Evolutionary conservation across 2,329 filamentous ascomycete genomes (phyloP).

Genomic region (Torrubiella hemipterigena): DNA sequence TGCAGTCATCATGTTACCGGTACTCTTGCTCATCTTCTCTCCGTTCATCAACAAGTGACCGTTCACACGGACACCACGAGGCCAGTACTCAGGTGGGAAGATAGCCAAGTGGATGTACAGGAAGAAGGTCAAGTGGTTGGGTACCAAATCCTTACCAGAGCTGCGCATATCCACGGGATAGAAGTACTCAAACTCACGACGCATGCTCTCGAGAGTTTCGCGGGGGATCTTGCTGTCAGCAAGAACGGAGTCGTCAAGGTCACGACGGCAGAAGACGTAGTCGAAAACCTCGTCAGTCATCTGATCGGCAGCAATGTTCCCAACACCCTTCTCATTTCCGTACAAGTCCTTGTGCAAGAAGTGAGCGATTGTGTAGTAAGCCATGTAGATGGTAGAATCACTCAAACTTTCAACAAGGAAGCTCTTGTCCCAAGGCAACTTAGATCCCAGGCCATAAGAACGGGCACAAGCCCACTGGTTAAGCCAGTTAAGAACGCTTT

Average conservation of each 20-base stretch:
- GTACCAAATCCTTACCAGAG: conserved; percentile 85
- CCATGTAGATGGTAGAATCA: conserved; percentile 89
- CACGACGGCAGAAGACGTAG: conserved; percentile 74
- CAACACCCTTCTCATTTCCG: conserved; percentile 57
- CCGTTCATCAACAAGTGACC: conserved; percentile 91
- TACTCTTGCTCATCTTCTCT: conserved; percentile 97
- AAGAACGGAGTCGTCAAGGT: conserved; percentile 53
- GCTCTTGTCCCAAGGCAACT: conserved; percentile 83
- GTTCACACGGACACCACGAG: conserved; percentile 72
- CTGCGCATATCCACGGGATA: conserved; percentile 84
- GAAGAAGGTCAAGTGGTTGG: conserved; percentile 92
- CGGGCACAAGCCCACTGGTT: conserved; percentile 92
- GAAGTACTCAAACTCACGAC: conserved; percentile 91
- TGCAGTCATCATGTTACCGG: conserved; percentile 92
- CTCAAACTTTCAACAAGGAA: conserved; percentile 88
- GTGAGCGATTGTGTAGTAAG: conserved; percentile 58
- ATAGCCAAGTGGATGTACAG: conserved; percentile 88
- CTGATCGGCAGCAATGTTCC: conserved; percentile 66
- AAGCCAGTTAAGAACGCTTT: conserved; percentile 81
- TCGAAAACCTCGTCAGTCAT: conserved; percentile 96
- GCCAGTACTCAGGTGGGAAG: conserved; percentile 84
- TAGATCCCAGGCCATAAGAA: conserved; percentile 84
- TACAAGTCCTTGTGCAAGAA: conserved; percentile 77
- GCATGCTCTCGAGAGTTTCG: conserved; percentile 65
- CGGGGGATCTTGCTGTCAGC: conserved; percentile 58